phyloP scores from a whole-genome alignment of 495 filamentous ascomycete genomes.

The Ramalina peruviana region DNA sequence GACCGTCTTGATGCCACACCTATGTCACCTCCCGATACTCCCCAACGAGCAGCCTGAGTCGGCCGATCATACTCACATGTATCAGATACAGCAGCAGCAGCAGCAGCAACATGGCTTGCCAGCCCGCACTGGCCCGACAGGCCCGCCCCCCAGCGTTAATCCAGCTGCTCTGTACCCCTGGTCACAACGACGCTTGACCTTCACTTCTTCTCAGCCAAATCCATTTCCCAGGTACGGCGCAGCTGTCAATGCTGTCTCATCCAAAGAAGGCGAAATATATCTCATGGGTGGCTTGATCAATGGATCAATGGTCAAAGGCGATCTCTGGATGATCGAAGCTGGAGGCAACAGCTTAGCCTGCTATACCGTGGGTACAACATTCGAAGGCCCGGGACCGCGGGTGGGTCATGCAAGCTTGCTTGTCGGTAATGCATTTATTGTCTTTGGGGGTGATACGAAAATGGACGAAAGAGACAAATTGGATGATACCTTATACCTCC shows the following conservation, averaged over 20 bases:
- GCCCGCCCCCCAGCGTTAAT: slow-evolving; percentile 26
- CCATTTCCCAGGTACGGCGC: slow-evolving; percentile 97
- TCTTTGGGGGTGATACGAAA: slow-evolving; percentile 97
- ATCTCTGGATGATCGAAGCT: slow-evolving; percentile 95
- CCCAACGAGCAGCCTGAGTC: neutral
- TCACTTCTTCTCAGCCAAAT: slow-evolving; percentile 65
- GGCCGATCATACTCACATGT: neutral
- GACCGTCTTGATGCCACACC: neutral
- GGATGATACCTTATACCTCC: slow-evolving; percentile 88
- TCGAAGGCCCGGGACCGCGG: slow-evolving; percentile 87
- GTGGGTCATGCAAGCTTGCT: slow-evolving; percentile 91
- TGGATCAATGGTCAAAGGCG: slow-evolving; percentile 86
- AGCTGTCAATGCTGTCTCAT: slow-evolving; percentile 80
- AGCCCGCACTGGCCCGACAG: slow-evolving; percentile 18
- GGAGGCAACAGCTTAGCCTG: slow-evolving; percentile 71
- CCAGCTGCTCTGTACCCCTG: slow-evolving; percentile 75
- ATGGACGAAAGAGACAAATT: slow-evolving; percentile 80
- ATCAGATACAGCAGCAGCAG: slow-evolving; percentile 5
- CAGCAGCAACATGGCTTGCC: slow-evolving; percentile 10
- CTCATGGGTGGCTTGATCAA: slow-evolving; percentile 95
- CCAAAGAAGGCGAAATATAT: slow-evolving; percentile 95
- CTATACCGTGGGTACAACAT: slow-evolving; percentile 79
- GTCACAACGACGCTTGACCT: slow-evolving; percentile 81
- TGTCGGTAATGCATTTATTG: slow-evolving; percentile 97
- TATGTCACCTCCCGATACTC: too few species aligned